Evolutionary conservation across 495 filamentous ascomycete genomes (phyloP).

Genomic region (Penicillium soppii): DNA sequence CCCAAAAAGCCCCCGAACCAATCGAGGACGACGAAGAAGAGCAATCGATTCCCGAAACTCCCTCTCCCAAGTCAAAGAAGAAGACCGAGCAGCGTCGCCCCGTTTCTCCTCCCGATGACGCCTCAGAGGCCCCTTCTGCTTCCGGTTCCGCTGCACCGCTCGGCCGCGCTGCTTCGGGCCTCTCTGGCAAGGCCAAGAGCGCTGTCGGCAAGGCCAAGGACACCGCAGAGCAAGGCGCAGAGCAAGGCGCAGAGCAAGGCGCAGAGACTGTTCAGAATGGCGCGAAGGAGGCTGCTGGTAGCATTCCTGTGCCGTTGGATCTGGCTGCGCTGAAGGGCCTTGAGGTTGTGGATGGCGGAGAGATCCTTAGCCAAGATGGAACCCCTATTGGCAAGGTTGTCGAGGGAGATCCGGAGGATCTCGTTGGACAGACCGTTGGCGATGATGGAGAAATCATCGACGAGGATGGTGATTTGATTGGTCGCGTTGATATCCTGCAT

Average conservation of each 20-base stretch:
- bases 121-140: slow-evolving; percentile 18
- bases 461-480: slow-evolving; percentile 50
- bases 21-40: slow-evolving; percentile 24
- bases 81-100: slow-evolving; percentile 35
- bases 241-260: no score
- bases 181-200: slow-evolving; percentile 20
- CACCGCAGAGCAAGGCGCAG: no score
- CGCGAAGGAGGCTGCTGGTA: slow-evolving; percentile 29
- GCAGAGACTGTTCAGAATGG: slow-evolving; percentile 26
- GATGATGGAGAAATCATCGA: slow-evolving; percentile 55
- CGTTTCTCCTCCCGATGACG: slow-evolving; percentile 24
- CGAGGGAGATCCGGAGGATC: slow-evolving; percentile 43
- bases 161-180: slow-evolving; percentile 15
- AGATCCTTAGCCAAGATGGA: slow-evolving; percentile 39
- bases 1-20: slow-evolving; percentile 24
- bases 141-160: slow-evolving; percentile 30
- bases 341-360: slow-evolving; percentile 52
- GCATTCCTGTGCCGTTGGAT: slow-evolving; percentile 41
- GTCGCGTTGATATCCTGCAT: slow-evolving; percentile 42
- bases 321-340: slow-evolving; percentile 67
- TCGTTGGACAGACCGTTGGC: slow-evolving; percentile 49
- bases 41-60: slow-evolving; percentile 22
- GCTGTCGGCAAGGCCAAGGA: slow-evolving; percentile 24
- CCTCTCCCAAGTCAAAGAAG: slow-evolving; percentile 35
- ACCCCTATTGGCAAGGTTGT: slow-evolving; percentile 39